These are phyloP conservation scores for Coprinopsis strossmayeri DNA, from an alignment of 768 basidiomycete genomes.

Conservation along the genomic window DNA sequence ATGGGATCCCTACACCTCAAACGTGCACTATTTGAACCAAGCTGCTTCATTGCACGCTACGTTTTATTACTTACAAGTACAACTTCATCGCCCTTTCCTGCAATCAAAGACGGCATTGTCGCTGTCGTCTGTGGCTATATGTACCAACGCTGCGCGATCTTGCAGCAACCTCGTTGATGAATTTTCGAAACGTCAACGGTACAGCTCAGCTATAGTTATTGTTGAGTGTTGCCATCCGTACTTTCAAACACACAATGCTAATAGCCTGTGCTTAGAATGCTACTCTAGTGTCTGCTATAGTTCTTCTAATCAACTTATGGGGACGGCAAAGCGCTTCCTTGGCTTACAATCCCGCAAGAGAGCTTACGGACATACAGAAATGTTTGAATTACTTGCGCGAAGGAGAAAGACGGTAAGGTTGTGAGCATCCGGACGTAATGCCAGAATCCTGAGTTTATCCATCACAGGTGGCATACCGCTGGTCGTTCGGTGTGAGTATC, in stretches of 20 bases:
- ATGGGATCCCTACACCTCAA: slow-evolving; percentile 30
- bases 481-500: no score
- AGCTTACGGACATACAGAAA: slow-evolving; percentile 44
- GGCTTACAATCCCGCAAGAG: slow-evolving; percentile 30
- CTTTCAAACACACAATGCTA: background rate
- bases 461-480: no score
- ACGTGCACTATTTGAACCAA: slow-evolving; percentile 38
- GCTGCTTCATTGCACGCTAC: slow-evolving; percentile 39
- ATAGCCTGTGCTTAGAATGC: slow-evolving; percentile 19
- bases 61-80: slow-evolving; percentile 50
- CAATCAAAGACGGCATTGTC: slow-evolving; percentile 32
- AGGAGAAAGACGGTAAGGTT: slow-evolving; percentile 29
- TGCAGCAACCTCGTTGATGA: slow-evolving; percentile 64
- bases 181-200: slow-evolving; percentile 28
- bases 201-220: slow-evolving; percentile 23
- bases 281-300: slow-evolving; percentile 33
- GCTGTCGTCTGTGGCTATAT: slow-evolving; percentile 59
- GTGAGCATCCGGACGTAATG: no score
- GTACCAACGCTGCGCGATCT: slow-evolving; percentile 66
- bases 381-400: slow-evolving; percentile 33
- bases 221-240: slow-evolving; percentile 16
- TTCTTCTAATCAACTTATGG: slow-evolving; percentile 56
- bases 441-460: no score
- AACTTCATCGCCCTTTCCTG: slow-evolving; percentile 68
- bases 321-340: slow-evolving; percentile 34